Base-by-base conservation (phyloP, 1,139 yeast genomes). In the Pichia sp. region DNA sequence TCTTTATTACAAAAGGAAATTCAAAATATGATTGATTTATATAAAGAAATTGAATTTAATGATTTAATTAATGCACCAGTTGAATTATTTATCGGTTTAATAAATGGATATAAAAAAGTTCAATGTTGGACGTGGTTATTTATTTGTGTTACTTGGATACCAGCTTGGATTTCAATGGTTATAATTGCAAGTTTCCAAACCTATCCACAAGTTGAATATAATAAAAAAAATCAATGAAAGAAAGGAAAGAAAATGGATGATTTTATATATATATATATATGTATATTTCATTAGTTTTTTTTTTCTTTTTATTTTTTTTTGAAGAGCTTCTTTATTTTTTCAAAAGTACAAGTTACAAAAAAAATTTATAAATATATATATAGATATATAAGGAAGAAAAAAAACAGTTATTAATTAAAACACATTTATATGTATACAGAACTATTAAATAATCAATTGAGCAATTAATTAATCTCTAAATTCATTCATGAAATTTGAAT, bases 71-170 rank as follows among this genome's bases (percentile, higher is more conserved):
- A 68, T 31, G 67, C 76, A 1, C 64, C 74, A 3, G 62, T 66
- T 28, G 64, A 64, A 42, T 53, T 84, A 44, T 66, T 77, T 57
- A 63, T 66, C 33, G 79, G 81, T 1, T 68, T 87, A 30, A 64
- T 81, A 18, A 71, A 76, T 31, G 79, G 89, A 1, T 86, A 92
- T 86, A 63, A 71, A 35, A 79, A 82, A 37, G 68, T 86, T 49
- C 86, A 84, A 54, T 83, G 86, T 53, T 88, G 96, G 94, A 86
- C 96, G 0, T 88, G 96, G 95, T 76, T 78, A 51, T 77, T 87
- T 27, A 66, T 89, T 4, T 72, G 81, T 44, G 70, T 84, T 39
- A 84, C 89, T 0, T 89, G 96, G 96, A 68, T 83, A 44, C 95
- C 97, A 1, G 75, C 81, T 2, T 90, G 97, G 97, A 49, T 80